These are phyloP conservation scores for Lactuca sativa DNA, from an alignment of 129 eudicot species.

Conservation along the genomic window DNA sequence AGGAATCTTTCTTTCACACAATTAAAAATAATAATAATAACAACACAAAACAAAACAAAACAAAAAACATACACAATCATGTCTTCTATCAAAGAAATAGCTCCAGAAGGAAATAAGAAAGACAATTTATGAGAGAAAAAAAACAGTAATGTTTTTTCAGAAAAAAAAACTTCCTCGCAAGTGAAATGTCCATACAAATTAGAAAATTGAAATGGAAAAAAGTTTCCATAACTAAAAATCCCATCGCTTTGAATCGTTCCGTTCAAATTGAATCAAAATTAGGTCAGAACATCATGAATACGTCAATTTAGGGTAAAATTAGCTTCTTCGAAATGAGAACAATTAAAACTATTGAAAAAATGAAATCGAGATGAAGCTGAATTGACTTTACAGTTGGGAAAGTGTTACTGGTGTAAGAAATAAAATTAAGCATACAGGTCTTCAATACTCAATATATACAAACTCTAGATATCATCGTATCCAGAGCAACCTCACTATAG, in stretches of 20 bases:
- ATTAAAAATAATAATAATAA: too few species aligned
- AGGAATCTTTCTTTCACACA: too few species aligned
- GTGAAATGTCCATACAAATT: not conserved
- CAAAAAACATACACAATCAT: too few species aligned
- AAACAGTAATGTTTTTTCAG: not conserved
- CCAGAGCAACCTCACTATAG: too few species aligned
- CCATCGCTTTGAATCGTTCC: not conserved
- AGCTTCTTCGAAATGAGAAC: not conserved
- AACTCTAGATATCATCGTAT: too few species aligned
- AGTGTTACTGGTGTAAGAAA: slow-evolving; percentile 87
- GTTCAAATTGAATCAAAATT: not conserved
- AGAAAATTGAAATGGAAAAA: not conserved
- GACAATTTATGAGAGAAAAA: too few species aligned
- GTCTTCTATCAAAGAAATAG: too few species aligned
- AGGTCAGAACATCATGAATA: slow-evolving; percentile 6
- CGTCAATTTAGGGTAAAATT: slow-evolving; percentile 17
- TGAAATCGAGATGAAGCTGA: slow-evolving; percentile 5
- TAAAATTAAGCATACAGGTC: slow-evolving; percentile 64
- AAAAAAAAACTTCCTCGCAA: not conserved
- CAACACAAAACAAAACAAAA: too few species aligned
- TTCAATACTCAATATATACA: slow-evolving; percentile 13
- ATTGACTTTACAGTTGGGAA: slow-evolving; percentile 64
- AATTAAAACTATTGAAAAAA: not conserved
- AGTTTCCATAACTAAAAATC: not conserved
- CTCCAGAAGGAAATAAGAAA: too few species aligned